These are phyloP conservation scores for Myxozyma sirexii DNA, from an alignment of 805 yeast species.

Conservation along the genomic window DNA sequence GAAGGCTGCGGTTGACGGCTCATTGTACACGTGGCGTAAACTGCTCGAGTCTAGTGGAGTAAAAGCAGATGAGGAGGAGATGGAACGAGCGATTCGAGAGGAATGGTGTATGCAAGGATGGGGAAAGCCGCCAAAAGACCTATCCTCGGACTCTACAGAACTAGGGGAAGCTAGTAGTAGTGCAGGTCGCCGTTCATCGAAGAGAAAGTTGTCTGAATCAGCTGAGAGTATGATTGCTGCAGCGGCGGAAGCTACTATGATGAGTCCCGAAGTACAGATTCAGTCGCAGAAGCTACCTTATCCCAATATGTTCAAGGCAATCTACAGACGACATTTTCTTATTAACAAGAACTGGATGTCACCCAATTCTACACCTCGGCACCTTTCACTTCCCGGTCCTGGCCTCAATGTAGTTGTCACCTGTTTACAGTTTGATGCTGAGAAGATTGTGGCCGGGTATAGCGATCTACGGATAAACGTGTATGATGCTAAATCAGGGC, in stretches of 20 bases:
- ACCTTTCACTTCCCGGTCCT: constrained; percentile 67
- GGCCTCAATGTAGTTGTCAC: constrained; percentile 73
- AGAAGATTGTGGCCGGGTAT: constrained; percentile 87
- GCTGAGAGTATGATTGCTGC: background rate
- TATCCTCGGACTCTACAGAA: background rate
- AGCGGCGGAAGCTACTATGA: background rate
- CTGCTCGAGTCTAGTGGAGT: constrained; percentile 65
- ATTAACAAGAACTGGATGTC: constrained; percentile 79
- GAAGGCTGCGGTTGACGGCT: constrained; percentile 63
- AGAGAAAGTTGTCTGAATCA: background rate
- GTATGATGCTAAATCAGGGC: constrained; percentile 75
- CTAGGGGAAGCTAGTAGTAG: no score
- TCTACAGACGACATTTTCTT: constrained; percentile 61
- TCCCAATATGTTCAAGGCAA: constrained; percentile 51
- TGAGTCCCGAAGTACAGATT: background rate
- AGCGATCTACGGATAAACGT: constrained; percentile 83
- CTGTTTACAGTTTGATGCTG: constrained; percentile 89
- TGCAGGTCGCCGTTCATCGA: background rate
- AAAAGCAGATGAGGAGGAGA: constrained; percentile 53
- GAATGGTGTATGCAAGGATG: constrained; percentile 40
- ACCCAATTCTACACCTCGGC: constrained; percentile 66
- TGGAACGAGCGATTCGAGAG: constrained; percentile 43
- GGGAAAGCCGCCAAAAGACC: background rate
- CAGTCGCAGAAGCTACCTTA: background rate
- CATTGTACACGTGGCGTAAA: constrained; percentile 69